Percentiles rank a stretch among this genome's conserved stretches.
Evolutionary conservation across 2,329 filamentous ascomycete species (phyloP).

Genomic region (Calonectria honghensis): DNA sequence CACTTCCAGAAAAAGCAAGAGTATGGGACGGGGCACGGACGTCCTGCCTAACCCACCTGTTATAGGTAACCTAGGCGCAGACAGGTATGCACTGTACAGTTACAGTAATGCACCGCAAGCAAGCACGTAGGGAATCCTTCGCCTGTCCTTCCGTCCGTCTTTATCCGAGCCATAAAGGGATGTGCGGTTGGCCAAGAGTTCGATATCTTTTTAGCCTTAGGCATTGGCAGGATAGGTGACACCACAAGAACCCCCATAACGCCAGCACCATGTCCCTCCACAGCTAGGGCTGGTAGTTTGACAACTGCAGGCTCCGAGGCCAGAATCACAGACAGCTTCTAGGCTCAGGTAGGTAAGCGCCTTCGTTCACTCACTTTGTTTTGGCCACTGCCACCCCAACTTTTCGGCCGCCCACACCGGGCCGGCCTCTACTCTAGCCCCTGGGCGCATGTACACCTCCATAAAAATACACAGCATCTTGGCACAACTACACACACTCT

Average conservation of each 20-base stretch:
- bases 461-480: conserved; percentile 14
- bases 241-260: not conserved
- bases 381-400: conserved; percentile 30
- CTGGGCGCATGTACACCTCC: conserved; percentile 27
- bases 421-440: conserved; percentile 28
- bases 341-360: conserved; percentile 14
- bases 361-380: conserved; percentile 20
- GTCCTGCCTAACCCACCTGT: conserved; percentile 39
- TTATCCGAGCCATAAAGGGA: not conserved
- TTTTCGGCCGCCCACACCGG: conserved; percentile 29
- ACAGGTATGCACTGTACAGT: not conserved
- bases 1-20: conserved; percentile 25
- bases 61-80: conserved; percentile 11
- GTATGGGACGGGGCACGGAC: conserved; percentile 26
- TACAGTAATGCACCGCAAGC: not conserved
- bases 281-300: conserved; percentile 20
- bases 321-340: conserved; percentile 10
- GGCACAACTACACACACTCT: conserved; percentile 4
- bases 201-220: not conserved
- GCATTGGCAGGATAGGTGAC: not conserved
- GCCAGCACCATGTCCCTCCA: conserved; percentile 4
- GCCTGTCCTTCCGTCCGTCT: not conserved
- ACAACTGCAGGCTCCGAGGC: not conserved
- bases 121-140: not conserved
- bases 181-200: too few species aligned